A percentile compares a stretch with the other conserved stretches of the same genome.
Evolutionary conservation across 192 early-diverging fungal species (phyloP).

Genomic region (Backusella liffmaniae): DNA sequence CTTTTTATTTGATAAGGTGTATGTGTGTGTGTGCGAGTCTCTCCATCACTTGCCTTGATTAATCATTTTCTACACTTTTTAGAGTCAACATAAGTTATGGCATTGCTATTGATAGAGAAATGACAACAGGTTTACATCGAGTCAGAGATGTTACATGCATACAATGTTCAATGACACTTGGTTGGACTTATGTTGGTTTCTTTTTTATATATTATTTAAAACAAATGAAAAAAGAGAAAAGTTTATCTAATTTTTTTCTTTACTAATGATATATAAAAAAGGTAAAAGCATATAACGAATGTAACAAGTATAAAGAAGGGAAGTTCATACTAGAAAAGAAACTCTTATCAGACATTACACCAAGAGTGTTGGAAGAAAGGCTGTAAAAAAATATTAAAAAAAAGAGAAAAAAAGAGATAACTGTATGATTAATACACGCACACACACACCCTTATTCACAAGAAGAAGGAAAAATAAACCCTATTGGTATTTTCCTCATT

Average conservation of each 20-base stretch:
- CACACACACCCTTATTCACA: neutral
- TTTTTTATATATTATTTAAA: neutral
- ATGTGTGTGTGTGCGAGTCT: neutral
- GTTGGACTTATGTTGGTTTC: conserved; percentile 35
- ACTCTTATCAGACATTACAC: conserved; percentile 16
- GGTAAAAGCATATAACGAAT: conserved; percentile 35
- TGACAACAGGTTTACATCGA: conserved; percentile 31
- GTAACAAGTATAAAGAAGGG: conserved; percentile 39
- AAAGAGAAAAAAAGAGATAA: neutral
- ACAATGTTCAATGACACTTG: conserved; percentile 30
- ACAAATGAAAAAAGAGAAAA: neutral
- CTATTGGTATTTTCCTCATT: neutral
- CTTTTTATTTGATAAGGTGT: conserved; percentile 18
- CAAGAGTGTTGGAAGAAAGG: neutral
- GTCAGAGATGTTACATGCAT: conserved; percentile 28
- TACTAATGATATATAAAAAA: conserved; percentile 10
- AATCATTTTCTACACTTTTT: neutral
- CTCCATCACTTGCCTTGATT: neutral
- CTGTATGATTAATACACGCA: neutral
- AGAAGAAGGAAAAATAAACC: neutral
- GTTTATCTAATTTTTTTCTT: neutral
- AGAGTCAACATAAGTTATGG: conserved; percentile 33
- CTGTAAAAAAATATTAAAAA: neutral
- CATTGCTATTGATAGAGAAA: conserved; percentile 20
- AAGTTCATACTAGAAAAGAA: conserved; percentile 33